Base-by-base conservation (phyloP, 768 basidiomycete genomes). In the Guyanaporus albipodus region DNA sequence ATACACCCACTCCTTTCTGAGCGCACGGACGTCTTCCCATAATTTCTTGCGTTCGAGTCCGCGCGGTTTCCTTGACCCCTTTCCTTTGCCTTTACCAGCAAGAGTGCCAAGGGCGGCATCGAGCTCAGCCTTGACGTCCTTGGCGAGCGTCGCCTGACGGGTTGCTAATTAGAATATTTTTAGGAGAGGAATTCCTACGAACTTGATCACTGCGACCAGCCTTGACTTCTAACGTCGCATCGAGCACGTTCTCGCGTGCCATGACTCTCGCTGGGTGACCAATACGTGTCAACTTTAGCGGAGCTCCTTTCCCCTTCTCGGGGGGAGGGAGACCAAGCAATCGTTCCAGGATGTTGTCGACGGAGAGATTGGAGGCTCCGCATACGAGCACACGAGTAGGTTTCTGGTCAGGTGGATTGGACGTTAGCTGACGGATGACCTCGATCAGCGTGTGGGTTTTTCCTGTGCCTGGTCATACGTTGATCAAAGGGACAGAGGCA, bases 391-490 rank as follows among this genome's bases (percentile, higher is more conserved):
- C 68, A 26, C 84, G 78, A 29, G 73, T 68, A 3, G 79, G 72
- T 50, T 75, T 78, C 12, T 76, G 72, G 22, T 45, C 43, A 12
- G 64, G 52, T 2, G 74, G 52, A 0, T 76, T 71, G 4, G 74
- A 69, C 2, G 82, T 80, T 19, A 93, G 68, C 58, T 97, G 94
- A 23, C 89, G 82, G 48, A 97, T 89, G 41, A 96, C 78, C 65
- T 99, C 95, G 27, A 97, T 86, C 15, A 99, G 74, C 0, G 95
- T 96, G 55, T 92, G 89, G 0, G 95, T 99, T 72, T 98, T 98
- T 7, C 95, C 95, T 3, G 93, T 95, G 48, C 89, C 84, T 83
- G 42, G 33, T 42, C 9, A 38, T 10, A 18, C 8, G 21, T 52
- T 29, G 7, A 28, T 27, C 10, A 35, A 32, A 23, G 17, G 5